Conservation (phyloP, 805 yeast genomes). For the Hanseniaspora mollemarum region DNA sequence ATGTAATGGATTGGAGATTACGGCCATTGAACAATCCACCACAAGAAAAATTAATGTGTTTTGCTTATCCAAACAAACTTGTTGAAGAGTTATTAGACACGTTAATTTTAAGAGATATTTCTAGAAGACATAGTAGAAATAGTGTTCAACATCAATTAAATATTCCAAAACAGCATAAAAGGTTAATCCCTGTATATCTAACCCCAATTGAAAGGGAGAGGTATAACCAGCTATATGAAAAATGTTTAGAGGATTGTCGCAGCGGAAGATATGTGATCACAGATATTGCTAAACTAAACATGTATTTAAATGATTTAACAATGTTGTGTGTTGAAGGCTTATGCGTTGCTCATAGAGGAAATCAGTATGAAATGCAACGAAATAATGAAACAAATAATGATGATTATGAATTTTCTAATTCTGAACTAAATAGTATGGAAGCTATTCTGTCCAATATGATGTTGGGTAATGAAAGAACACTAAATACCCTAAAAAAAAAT, state of each 20-base stretch:
- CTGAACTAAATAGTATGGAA: conserved; percentile 37
- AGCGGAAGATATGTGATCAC: conserved; percentile 38
- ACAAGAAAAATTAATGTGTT: not conserved
- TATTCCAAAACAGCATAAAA: conserved; percentile 68
- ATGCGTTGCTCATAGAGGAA: conserved; percentile 4
- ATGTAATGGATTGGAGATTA: conserved; percentile 9
- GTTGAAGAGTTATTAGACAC: conserved; percentile 19
- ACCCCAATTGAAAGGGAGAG: conserved; percentile 76
- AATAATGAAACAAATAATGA: not conserved
- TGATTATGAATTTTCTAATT: not conserved
- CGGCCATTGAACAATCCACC: not conserved
- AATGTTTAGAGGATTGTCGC: conserved; percentile 45
- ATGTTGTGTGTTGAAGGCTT: conserved; percentile 16
- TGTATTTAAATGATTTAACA: conserved; percentile 45
- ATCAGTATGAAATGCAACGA: conserved; percentile 13
- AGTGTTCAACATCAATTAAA: conserved; percentile 67
- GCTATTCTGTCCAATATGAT: conserved; percentile 59
- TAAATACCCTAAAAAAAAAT: conserved; percentile 39
- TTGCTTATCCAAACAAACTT: not conserved
- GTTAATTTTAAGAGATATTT: conserved; percentile 24
- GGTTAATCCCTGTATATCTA: conserved; percentile 61
- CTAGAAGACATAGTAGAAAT: conserved; percentile 63
- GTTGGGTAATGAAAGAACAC: conserved; percentile 41
- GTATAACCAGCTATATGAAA: conserved; percentile 51
- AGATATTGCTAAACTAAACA: conserved; percentile 40